Evolutionary conservation across 371 early-diverging fungal species (phyloP), one percentile per base, ranked within the genome.

Genomic region (Paramicrosporidium saccamoebae): DNA sequence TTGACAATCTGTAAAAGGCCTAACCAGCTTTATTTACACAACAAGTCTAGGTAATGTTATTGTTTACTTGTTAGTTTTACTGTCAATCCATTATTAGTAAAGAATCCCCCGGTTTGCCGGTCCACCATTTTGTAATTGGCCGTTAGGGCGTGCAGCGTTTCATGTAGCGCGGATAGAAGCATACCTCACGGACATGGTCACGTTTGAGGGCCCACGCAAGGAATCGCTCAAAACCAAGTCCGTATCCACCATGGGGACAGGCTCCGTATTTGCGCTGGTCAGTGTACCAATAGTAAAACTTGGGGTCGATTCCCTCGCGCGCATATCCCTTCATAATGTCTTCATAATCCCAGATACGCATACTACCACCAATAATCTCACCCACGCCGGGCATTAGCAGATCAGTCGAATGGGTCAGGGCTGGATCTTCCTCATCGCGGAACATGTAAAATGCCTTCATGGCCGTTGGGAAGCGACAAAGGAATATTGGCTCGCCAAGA

Each of bases 381-480:
- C 99, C 99, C 23, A 97, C 94, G 31, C 64, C 67, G 17, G 99
- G 98, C 71, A 95, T 90, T 38, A 98, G 59, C 15, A 98, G 64
- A 50, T 98, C 99, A 14, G 86, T 82, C 32, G 72, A 71, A 52
- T 96, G 86, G 7, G 99, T 98, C 19, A 81, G 52, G 3, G 68
- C 48, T 12, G 44, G 48, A 35, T 81, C 74, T 7, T 71, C 62
- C 23, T 55, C 54, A 39, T 66, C 67, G 23, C 64, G 55, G 42
- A 74, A 78, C 95, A 97, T 96, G 52, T 98, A 98, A 60, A 98
- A 98, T n/a, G 74, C 55, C 62, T 98, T 98, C 53, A 92, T 84
- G 27, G 81, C 82, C 11, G 62, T 75, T 16, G 94, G 96, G 71
- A 98, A 98, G 26, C 74, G 64, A 42, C 74, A 75, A 25, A 98